These are phyloP conservation scores for Clonostachys rhizophaga DNA, from an alignment of 2,329 filamentous ascomycete species.

Conservation along the genomic window DNA sequence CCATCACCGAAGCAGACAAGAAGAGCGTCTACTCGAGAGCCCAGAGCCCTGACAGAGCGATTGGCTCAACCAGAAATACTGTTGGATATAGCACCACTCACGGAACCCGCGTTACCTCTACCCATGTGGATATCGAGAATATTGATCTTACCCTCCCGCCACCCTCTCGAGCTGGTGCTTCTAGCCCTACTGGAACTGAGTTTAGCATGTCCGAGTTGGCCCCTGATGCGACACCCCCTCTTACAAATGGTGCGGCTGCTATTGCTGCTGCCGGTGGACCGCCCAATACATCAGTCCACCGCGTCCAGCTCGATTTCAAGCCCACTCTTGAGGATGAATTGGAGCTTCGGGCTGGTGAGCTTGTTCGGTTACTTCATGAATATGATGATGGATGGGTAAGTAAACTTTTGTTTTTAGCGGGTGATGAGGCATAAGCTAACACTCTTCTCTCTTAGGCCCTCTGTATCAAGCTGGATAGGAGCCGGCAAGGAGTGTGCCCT, in stretches of 20 bases:
- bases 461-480: constrained; percentile 85
- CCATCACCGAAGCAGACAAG: constrained; percentile 8
- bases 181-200: constrained; percentile 60
- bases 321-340: constrained; percentile 92
- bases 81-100: constrained; percentile 11
- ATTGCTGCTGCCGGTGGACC: constrained; percentile 61
- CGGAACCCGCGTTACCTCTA: constrained; percentile 2
- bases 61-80: constrained; percentile 10
- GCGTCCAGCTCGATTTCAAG: constrained; percentile 90
- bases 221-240: constrained; percentile 28
- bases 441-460: constrained; percentile 58
- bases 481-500: constrained; percentile 87
- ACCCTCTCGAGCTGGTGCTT: constrained; percentile 20
- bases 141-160: constrained; percentile 48
- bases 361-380: constrained; percentile 87
- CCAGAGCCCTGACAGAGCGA: constrained; percentile 26
- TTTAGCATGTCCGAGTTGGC: constrained; percentile 53
- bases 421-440: constrained; percentile 15
- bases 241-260: constrained; percentile 36
- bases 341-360: constrained; percentile 71
- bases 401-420: constrained; percentile 9
- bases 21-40: constrained; percentile 7
- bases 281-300: constrained; percentile 66
- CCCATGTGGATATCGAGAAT: constrained; percentile 24
- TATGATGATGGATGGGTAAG: constrained; percentile 98